phyloP scores from a whole-genome alignment of 371 early-diverging fungal genomes.

The Mucor circinelloides region DNA sequence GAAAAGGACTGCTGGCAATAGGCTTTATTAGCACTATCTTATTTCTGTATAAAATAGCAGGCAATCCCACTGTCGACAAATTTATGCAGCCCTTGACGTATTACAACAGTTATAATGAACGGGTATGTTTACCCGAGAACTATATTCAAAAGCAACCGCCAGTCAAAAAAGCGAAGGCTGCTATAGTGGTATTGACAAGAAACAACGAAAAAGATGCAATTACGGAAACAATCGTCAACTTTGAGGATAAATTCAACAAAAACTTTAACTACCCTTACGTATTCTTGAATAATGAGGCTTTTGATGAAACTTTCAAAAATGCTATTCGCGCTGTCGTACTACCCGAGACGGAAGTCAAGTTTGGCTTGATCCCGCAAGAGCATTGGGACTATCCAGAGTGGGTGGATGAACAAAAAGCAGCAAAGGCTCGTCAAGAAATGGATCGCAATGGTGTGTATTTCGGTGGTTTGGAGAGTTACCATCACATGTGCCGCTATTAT shows the following conservation, averaged over 20 bases:
- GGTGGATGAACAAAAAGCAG: constrained; percentile 50
- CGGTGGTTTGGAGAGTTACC: constrained; percentile 51
- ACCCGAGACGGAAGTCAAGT: constrained; percentile 62
- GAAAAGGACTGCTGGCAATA: background rate
- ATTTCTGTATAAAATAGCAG: constrained; percentile 44
- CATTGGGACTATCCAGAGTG: constrained; percentile 76
- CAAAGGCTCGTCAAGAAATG: constrained; percentile 54
- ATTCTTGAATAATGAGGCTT: constrained; percentile 46
- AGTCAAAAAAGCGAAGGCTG: constrained; percentile 47
- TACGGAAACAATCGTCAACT: constrained; percentile 38
- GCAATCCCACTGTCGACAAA: constrained; percentile 40
- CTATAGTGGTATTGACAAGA: constrained; percentile 47
- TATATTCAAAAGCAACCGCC: constrained; percentile 37
- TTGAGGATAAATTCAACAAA: constrained; percentile 52
- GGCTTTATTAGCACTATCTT: background rate
- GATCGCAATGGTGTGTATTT: constrained; percentile 31
- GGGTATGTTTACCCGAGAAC: constrained; percentile 46
- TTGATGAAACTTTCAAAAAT: constrained; percentile 47
- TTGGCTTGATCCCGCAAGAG: constrained; percentile 68
- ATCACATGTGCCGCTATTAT: constrained; percentile 77
- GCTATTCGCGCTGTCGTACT: constrained; percentile 34
- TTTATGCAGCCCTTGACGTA: constrained; percentile 47
- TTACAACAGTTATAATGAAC: constrained; percentile 47
- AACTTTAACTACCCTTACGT: constrained; percentile 54
- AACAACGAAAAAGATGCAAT: constrained; percentile 50